Conservation (phyloP, 208 protist species). For the Acanthamoeba rhysodes region DNA sequence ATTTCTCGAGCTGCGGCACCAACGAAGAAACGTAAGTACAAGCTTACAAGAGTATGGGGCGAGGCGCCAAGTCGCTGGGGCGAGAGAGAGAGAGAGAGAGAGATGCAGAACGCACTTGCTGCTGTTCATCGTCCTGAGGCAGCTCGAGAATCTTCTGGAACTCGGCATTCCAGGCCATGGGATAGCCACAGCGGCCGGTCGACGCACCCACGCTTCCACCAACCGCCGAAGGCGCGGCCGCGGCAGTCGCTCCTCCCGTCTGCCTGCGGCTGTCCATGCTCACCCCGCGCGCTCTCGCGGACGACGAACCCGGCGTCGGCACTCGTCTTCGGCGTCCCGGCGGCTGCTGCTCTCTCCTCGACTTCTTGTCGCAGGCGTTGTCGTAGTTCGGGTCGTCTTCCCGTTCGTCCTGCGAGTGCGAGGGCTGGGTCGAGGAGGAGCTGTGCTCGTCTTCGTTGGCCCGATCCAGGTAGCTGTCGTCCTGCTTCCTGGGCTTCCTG, state of each 20-base stretch:
- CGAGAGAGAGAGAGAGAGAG: no score
- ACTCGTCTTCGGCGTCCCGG: not conserved
- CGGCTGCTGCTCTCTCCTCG: not conserved
- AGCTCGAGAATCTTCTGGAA: conserved; percentile 49
- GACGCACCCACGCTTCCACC: not conserved
- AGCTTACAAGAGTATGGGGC: not conserved
- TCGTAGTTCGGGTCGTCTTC: not conserved
- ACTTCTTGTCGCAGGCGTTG: not conserved
- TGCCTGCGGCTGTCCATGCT: not conserved
- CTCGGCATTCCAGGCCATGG: conserved; percentile 11
- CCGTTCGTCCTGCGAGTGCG: not conserved
- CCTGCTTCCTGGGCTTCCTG: not conserved
- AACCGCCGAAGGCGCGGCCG: not conserved
- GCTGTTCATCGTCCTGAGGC: conserved; percentile 21
- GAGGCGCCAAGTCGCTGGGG: no score
- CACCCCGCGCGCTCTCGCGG: not conserved
- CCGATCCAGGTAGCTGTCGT: conserved; percentile 29
- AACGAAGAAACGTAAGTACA: not conserved
- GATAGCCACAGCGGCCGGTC: not conserved
- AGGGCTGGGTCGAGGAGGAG: not conserved
- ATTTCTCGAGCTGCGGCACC: not conserved
- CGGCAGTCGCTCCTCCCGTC: not conserved
- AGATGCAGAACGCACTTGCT: not conserved
- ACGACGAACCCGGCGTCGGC: not conserved
- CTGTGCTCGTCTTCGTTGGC: not conserved